Base-by-base conservation (phyloP, 2,329 filamentous ascomycete species). In the Nemania sp. region DNA sequence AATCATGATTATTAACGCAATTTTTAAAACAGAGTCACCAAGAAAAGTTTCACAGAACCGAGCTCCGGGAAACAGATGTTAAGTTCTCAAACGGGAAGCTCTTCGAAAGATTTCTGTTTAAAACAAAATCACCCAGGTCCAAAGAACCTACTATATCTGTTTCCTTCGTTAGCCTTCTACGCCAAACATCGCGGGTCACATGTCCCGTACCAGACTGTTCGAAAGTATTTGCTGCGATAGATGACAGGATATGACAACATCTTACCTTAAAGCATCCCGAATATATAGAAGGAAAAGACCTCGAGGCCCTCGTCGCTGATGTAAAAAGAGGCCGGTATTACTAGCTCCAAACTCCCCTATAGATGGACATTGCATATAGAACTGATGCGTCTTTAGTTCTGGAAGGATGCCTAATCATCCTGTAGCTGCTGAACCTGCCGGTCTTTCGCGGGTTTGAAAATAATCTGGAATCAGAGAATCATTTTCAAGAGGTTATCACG, bases 311-410 rank as follows among this genome's bases (percentile, higher is more conserved):
- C 3, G 44, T 59, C 22, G 50, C 50, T 1, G 46, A 57, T 30
- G 31, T 59, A 1, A 59, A 57, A 48, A 41, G 36, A 23, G 43
- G 49, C 28, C 46, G 57, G 57, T 59, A 59, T n/a, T n/a, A 31
- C 28, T 12, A 14, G 3, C 28, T 14, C 28, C 28, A 31, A 31
- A 31, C n/a, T n/a, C n/a, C n/a, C n/a, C n/a, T n/a, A n/a, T n/a
- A n/a, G n/a, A n/a, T n/a, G n/a, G n/a, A n/a, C n/a, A n/a, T n/a
- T 4, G 8, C 5, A 31, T 31, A 31, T 31, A 9, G 8, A 36
- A 28, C 49, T 56, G 41, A 55, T 42, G 49, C 31, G 17, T 43
- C 14, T 7, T 14, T 6, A 9, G 19, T 30, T 45, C 40, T 26
- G 23, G 19, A 37, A 57, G 54, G 20, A 33, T 22, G 22, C 37